Conservation (phyloP, 2,329 filamentous ascomycete species). For the Ascochyta lentis region DNA sequence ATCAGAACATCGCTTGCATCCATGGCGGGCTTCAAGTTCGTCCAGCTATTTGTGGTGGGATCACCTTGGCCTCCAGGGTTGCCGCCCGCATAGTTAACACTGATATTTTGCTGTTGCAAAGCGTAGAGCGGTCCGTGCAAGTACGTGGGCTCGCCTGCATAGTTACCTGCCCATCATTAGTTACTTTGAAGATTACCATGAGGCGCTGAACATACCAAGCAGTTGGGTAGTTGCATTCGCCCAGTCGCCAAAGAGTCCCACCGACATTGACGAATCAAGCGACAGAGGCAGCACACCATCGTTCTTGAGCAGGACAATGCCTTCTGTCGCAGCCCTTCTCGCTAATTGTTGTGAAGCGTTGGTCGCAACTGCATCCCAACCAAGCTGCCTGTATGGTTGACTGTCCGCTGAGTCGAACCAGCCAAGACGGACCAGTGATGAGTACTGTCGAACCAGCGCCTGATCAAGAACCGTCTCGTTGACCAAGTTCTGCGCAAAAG, state of each 20-base stretch:
- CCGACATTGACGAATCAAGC: slow-evolving; percentile 46
- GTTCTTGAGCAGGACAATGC: slow-evolving; percentile 59
- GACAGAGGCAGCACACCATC: slow-evolving; percentile 59
- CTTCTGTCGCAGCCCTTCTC: slow-evolving; percentile 58
- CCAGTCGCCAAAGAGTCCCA: slow-evolving; percentile 67
- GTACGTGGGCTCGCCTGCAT: slow-evolving; percentile 64
- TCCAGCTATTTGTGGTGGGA: slow-evolving; percentile 36
- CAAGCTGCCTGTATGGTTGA: slow-evolving; percentile 34
- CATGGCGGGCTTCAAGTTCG: slow-evolving; percentile 20
- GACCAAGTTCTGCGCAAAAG: slow-evolving; percentile 24
- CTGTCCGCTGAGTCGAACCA: slow-evolving; percentile 48
- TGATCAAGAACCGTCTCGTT: slow-evolving; percentile 57
- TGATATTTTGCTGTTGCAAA: slow-evolving; percentile 54
- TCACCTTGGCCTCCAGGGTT: slow-evolving; percentile 35
- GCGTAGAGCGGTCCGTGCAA: slow-evolving; percentile 62
- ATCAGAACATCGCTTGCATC: slow-evolving; percentile 59
- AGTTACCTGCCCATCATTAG: slow-evolving; percentile 55
- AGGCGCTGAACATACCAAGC: slow-evolving; percentile 62
- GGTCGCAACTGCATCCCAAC: slow-evolving; percentile 56
- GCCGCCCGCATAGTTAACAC: slow-evolving; percentile 37
- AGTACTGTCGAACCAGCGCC: slow-evolving; percentile 61
- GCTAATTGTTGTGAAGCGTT: slow-evolving; percentile 63
- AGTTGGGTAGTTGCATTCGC: slow-evolving; percentile 62
- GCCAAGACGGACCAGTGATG: slow-evolving; percentile 62
- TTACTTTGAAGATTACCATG: background rate